Base-by-base conservation (phyloP, 1,284 basidiomycete species). In the Rugosomyces carneus region DNA sequence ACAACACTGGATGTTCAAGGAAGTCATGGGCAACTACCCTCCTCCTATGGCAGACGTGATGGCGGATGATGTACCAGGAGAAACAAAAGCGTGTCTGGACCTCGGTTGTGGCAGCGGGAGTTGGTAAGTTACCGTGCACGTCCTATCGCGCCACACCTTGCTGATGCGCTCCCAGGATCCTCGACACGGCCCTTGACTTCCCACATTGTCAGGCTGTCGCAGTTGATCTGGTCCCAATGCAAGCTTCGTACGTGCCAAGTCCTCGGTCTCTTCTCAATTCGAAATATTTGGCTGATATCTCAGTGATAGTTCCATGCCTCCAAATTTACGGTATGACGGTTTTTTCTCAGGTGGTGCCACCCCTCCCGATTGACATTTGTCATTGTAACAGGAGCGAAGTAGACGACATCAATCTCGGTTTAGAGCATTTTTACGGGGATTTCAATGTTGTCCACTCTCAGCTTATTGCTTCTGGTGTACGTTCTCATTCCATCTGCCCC, bases 401-500 rank as follows among this genome's bases (percentile, higher is more conserved):
- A 5, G 87, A 89, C 61, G 86, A 89, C 61, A 79, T 89, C 57
- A 89, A 89, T 63, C 76, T 89, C 15, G 86, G 86, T 1, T 69
- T 89, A 10, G 81, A 86, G 54, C 87, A 89, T 62, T 89, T 82
- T 58, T 85, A 81, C 55, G 80, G 79, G 5, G 72, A 80, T 43
- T 89, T 88, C 63, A 76, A 89, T 55, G 79, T 84, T 19, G 80
- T 86, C 0, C 85, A 89, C 57, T 73, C 75, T 23, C 78, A 81
- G 23, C 71, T 85, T 37, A 74, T 87, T 50, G 73, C 79, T 13
- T 78, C 83, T 32, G 85, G 85, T 38, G 85, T 86, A 57, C 59
- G 81, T 70, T 35, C 42, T 19, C 8, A 45, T 24, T 21, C 41
- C 29, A 24, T 29, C 11, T 4, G 19, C 7, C n/a, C 23, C 10